phyloP scores from a whole-genome alignment of 495 filamentous ascomycete species.

The Trichoderma reesei region DNA sequence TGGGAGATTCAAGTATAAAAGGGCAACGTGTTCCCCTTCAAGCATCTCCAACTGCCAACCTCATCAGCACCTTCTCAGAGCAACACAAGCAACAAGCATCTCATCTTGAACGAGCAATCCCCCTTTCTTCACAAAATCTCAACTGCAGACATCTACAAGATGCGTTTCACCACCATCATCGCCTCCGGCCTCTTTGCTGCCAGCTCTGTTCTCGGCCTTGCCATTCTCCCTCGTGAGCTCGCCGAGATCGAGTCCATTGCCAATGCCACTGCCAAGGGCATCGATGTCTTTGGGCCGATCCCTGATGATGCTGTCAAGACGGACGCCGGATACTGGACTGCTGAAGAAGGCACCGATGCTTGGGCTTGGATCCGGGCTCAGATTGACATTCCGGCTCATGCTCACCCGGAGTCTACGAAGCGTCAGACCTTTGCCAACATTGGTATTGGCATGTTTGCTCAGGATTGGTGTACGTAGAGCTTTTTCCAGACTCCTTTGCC shows the following conservation, averaged over 20 bases:
- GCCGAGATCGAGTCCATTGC: background rate
- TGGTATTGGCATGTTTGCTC: background rate
- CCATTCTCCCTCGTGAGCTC: background rate
- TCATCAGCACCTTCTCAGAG: too few species aligned
- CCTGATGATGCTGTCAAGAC: background rate
- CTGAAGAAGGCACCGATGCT: background rate
- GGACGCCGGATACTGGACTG: background rate
- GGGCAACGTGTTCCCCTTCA: too few species aligned
- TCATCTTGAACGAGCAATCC: background rate
- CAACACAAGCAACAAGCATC: background rate
- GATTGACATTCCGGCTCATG: background rate
- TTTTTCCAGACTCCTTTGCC: background rate
- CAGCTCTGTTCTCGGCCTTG: background rate
- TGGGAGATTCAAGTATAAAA: too few species aligned
- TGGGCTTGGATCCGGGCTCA: background rate
- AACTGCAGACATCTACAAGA: background rate
- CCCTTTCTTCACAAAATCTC: background rate
- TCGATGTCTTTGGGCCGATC: background rate
- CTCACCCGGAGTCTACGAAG: background rate
- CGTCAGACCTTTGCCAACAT: background rate
- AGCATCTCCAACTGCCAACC: too few species aligned
- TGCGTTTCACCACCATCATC: background rate
- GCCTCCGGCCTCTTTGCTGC: background rate
- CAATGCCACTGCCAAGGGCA: background rate
- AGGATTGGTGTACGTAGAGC: background rate